Evolutionary conservation across 495 filamentous ascomycete species (phyloP), one percentile per base, ranked within the genome.

Genomic region (Penicillium odoratum): DNA sequence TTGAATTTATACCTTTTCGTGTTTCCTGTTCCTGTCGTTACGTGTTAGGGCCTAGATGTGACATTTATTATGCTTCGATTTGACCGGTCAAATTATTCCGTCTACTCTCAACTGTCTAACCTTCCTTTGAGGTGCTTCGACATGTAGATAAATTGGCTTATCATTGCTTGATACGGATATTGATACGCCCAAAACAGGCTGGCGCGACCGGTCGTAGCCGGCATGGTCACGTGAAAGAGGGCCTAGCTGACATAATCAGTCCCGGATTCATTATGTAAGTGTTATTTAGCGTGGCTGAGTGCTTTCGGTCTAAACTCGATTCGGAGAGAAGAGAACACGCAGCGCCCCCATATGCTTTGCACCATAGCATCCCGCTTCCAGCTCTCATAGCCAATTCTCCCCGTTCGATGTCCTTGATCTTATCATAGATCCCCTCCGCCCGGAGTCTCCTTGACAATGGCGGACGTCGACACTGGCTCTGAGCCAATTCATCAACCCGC

Each of bases 391-490:
- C 13, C 16, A 13, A 28, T 46, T 31, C 45, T 21, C 42, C 48
- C 26, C 63, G 66, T 68, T 68, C 67, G 54, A 76, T 78, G 74
- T 62, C 61, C 60, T 61, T 68, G 57, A 48, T 63, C 59, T 64
- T 47, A 64, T 62, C 63, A 47, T 5, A 40, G 46, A 64, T 61
- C 55, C 58, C 68, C 38, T 72, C 65, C 70, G 67, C 57, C 62
- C 63, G 70, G 69, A 72, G 74, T 73, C 67, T 66, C 67, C 68
- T 65, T 60, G 64, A 67, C 71, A 62, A 79, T 79, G 77, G 77
- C 73, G 68, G 77, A 78, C 64, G 72, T 73, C 58, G 74, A 74
- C 55, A 62, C 69, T 59, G 73, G 73, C 71, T 68, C 70, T 56
- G 63, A 62, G 59, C 68, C 69, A 65, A 72, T 62, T 62, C 62